Evolutionary conservation across 2,329 filamentous ascomycete species (phyloP).

Genomic region (Sporothrix variecibatus): DNA sequence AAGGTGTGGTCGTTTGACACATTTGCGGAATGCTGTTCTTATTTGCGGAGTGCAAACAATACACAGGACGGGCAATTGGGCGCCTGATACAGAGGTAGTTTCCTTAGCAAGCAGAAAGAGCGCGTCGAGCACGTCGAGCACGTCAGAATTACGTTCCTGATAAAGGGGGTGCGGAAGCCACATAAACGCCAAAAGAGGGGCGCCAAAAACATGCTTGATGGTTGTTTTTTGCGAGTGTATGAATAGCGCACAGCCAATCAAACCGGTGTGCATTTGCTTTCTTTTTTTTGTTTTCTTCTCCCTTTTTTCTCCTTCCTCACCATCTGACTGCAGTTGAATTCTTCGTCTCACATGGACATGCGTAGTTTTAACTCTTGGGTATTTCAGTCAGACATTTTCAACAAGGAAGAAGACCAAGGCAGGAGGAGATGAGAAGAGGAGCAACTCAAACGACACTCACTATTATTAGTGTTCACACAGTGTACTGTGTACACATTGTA

Average conservation of each 20-base stretch:
- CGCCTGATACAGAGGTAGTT: not conserved
- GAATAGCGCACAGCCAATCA: not conserved
- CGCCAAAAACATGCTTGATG: not conserved
- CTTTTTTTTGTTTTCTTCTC: not conserved
- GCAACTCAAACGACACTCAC: not conserved
- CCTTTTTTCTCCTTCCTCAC: not conserved
- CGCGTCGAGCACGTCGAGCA: too few species aligned
- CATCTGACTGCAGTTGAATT: not conserved
- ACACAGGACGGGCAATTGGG: too few species aligned
- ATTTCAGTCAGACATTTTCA: not conserved
- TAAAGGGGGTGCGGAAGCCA: not conserved
- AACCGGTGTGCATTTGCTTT: not conserved
- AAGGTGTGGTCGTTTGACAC: not conserved
- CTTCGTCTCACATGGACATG: not conserved
- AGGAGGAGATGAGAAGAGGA: not conserved
- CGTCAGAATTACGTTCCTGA: slow-evolving; percentile 8
- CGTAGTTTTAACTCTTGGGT: not conserved
- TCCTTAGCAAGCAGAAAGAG: not conserved
- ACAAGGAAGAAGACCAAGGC: not conserved
- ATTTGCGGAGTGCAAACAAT: too few species aligned
- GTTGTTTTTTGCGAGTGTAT: not conserved
- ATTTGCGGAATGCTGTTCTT: not conserved
- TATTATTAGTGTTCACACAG: not conserved
- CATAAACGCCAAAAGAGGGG: not conserved
- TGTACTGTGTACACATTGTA: not conserved